Base-by-base conservation (phyloP, 2,329 filamentous ascomycete genomes). In the Fusarium stilboides region DNA sequence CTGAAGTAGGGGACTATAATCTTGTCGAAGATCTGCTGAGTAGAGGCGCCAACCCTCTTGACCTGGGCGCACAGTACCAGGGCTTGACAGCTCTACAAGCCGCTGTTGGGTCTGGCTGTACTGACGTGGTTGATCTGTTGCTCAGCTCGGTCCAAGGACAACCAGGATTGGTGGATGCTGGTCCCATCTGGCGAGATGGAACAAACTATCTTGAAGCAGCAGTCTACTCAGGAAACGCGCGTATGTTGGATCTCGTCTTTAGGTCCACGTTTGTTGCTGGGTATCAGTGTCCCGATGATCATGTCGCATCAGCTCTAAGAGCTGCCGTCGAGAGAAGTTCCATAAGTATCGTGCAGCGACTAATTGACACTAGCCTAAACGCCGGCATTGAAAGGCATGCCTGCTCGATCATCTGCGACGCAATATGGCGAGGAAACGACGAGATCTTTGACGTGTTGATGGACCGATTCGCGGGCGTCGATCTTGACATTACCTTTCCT, bases 381-480 rank as follows among this genome's bases (percentile, higher is more conserved):
- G 3, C 5, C 1, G 4, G 17, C 2, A 7, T 8, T 1, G 13
- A 19, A 4, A 33, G 17, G 7, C 3, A 34, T 0, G 2, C 1
- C 5, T 17, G 1, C 5, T 33, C 19, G 0, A 0, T 34, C 3
- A 6, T 59, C 0, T 55, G 43, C 22, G 34, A 55, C 22, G 31
- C 28, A 0, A 59, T 59, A 2, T 14, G 19, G 28, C 0, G 1
- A 3, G 1, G 7, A 0, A 5, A 55, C 24, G 0, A 3, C 20
- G 5, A 14, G 15, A 5, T 3, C 2, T 59, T 59, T 2, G 40
- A 39, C 4, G 14, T 19, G 4, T 17, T 59, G 5, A 40, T 59
- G 8, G 1, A 26, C 1, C 14, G 3, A 13, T 22, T 14, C 5
- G 0, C 2, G 8, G 6, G 2, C 20, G 4, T 0, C 24, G 3